These are phyloP conservation scores for Dryas integrifolia DNA, from an alignment of 331 rosid species.

Conservation along the genomic window DNA sequence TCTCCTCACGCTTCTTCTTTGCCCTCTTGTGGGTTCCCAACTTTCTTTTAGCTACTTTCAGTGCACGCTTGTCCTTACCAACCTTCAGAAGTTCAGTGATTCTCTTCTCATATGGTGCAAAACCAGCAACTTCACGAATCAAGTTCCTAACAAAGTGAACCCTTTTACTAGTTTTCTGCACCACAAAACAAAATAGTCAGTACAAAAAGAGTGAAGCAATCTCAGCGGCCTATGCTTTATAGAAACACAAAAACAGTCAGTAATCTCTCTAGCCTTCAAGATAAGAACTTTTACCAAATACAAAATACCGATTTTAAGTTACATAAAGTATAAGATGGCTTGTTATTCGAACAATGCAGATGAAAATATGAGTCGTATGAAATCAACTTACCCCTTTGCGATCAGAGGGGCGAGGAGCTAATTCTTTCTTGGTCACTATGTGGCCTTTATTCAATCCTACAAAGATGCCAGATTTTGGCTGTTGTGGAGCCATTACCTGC, in stretches of 20 bases:
- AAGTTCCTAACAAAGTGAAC: constrained; percentile 66
- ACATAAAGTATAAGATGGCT: too few relatives aligned
- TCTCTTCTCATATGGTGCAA: constrained; percentile 78
- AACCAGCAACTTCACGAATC: constrained; percentile 75
- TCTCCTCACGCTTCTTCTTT: constrained; percentile 86
- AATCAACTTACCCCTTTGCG: constrained; percentile 66
- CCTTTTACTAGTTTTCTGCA: constrained; percentile 76
- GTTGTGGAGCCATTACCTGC: constrained; percentile 85
- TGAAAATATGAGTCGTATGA: background rate
- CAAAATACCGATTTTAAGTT: background rate
- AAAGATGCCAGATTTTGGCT: constrained; percentile 61
- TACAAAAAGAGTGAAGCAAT: background rate
- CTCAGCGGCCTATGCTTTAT: background rate
- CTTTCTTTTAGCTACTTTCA: constrained; percentile 73
- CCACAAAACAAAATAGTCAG: background rate
- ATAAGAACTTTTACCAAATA: background rate
- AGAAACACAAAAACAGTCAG: background rate
- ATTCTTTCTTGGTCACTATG: constrained; percentile 68
- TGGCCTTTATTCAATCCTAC: constrained; percentile 83
- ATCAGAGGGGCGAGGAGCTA: constrained; percentile 69
- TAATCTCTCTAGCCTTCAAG: background rate
- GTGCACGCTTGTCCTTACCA: constrained; percentile 78
- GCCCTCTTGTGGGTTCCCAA: constrained; percentile 84
- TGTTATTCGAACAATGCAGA: background rate
- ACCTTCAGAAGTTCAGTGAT: constrained; percentile 87